phyloP scores from a whole-genome alignment of 164 flowering plant genomes.

The Nelumbo lutea region DNA sequence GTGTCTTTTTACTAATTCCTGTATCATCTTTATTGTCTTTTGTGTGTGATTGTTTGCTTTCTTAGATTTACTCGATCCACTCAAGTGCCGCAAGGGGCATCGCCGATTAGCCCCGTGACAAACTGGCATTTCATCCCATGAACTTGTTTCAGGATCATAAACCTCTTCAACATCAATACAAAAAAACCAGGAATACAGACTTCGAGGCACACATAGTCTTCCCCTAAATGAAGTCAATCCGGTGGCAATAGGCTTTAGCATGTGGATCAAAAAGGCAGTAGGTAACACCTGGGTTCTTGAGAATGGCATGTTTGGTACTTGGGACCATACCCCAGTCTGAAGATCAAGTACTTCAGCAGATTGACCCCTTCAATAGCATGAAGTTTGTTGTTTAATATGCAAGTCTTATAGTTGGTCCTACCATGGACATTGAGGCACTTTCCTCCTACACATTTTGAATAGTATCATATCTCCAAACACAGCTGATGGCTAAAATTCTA shows the following conservation, averaged over 20 bases:
- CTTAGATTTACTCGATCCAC: no score
- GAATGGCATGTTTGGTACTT: slow-evolving; percentile 86
- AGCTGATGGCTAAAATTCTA: slow-evolving; percentile 51
- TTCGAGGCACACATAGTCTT: slow-evolving; percentile 75
- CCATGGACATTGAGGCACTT: slow-evolving; percentile 28
- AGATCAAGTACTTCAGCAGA: slow-evolving; percentile 91
- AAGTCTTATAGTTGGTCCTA: slow-evolving; percentile 36
- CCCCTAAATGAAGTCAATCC: slow-evolving; percentile 82
- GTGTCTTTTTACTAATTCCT: no score
- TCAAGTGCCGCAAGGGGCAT: no score
- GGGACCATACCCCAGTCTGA: slow-evolving; percentile 47
- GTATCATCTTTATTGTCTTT: no score
- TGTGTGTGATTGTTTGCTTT: no score
- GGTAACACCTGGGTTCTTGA: slow-evolving; percentile 70
- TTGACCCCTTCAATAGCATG: slow-evolving; percentile 78
- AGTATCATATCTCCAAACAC: slow-evolving; percentile 80
- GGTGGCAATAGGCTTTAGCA: slow-evolving; percentile 89
- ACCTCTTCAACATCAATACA: slow-evolving; percentile 87
- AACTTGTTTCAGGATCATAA: slow-evolving; percentile 66
- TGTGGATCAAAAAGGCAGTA: slow-evolving; percentile 61
- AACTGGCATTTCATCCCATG: slow-evolving; percentile 87
- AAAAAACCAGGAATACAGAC: slow-evolving; percentile 82
- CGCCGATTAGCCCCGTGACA: no score
- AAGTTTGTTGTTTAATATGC: slow-evolving; percentile 29
- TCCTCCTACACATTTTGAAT: slow-evolving; percentile 60